Evolutionary conservation across 306 rosid genomes (phyloP), one percentile per base, ranked within the genome.

Genomic region (Psophocarpus tetragonolobus): DNA sequence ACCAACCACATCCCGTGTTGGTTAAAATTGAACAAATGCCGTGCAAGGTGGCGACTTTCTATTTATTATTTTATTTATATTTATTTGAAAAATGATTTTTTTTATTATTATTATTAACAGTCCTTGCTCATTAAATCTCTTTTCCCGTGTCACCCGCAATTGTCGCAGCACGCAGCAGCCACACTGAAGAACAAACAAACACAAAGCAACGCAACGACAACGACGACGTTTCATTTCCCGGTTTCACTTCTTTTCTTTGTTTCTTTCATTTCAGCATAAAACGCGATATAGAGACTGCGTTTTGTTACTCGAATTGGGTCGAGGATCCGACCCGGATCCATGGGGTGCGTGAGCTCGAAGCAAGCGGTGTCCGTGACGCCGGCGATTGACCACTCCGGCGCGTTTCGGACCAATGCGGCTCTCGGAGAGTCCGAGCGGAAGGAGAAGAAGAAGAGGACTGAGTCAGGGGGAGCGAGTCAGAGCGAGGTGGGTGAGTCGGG

Each of bases 281-380:
- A n/a, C n/a, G n/a, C n/a, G n/a, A n/a, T n/a, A n/a, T n/a, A n/a
- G n/a, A n/a, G n/a, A 4, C 5, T 8, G 23, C 1, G 39, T 45
- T 11, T 47, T 5, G 50, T 9, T 4, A 6, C 2, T 38, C 33
- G 36, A 42, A 23, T 36, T 23, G 85, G 53, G 66, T 1, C 32
- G 67, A 45, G 53, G 69, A n/a, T 39, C 70, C 61, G 64, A 61
- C 69, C 54, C 68, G 60, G 60, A 42, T 75, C 74, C 44, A 94
- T 94, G 98, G 98, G 98, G 20, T 94, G 98, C 76, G 94, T 87
- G 51, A 91, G 85, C 81, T 86, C 97, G 64, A 94, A 94, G 94
- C 94, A 91, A 45, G 82, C 96, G 66, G 98, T 93, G 74, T 87
- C 94, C 4, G 97, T 91, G 23, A 94, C 98, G 72, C 97, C 98